Conservation (phyloP, 805 yeast genomes). For the Candida dajiaensis region DNA sequence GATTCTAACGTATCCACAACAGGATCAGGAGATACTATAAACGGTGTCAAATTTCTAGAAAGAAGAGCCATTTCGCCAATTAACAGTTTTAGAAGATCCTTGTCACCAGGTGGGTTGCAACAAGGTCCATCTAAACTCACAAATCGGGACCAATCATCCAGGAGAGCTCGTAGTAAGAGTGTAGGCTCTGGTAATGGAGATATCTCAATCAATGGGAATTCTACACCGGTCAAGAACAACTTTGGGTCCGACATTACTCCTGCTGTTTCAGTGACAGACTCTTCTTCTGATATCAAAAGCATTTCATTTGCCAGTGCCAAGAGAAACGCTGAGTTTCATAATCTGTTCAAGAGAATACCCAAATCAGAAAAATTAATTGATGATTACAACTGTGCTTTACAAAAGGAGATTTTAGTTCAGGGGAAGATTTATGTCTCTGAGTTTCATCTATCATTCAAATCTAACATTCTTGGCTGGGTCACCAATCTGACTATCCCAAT, state of each 20-base stretch:
- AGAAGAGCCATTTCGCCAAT: not conserved
- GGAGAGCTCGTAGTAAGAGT: not conserved
- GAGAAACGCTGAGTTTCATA: constrained; percentile 74
- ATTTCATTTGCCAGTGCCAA: constrained; percentile 43
- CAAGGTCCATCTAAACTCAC: not conserved
- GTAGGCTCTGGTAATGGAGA: not conserved
- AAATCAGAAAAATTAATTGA: constrained; percentile 67
- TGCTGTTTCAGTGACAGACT: constrained; percentile 1
- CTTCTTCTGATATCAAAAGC: constrained; percentile 12
- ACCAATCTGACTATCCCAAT: constrained; percentile 72
- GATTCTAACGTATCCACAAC: not conserved
- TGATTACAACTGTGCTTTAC: constrained; percentile 85
- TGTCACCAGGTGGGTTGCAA: not conserved
- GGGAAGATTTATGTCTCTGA: constrained; percentile 83
- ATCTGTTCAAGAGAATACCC: constrained; percentile 62
- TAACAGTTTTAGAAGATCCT: not conserved
- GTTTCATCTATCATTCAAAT: constrained; percentile 73
- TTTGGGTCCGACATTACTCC: constrained; percentile 1
- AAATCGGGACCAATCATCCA: not conserved
- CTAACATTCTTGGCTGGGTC: constrained; percentile 87
- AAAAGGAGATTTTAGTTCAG: constrained; percentile 80
- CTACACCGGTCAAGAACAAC: not conserved
- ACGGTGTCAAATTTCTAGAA: too few relatives aligned
- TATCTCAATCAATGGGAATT: not conserved
- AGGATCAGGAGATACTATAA: not conserved